Evolutionary conservation across 148 eudicot species (phyloP).

Genomic region (Limonium bicolor): DNA sequence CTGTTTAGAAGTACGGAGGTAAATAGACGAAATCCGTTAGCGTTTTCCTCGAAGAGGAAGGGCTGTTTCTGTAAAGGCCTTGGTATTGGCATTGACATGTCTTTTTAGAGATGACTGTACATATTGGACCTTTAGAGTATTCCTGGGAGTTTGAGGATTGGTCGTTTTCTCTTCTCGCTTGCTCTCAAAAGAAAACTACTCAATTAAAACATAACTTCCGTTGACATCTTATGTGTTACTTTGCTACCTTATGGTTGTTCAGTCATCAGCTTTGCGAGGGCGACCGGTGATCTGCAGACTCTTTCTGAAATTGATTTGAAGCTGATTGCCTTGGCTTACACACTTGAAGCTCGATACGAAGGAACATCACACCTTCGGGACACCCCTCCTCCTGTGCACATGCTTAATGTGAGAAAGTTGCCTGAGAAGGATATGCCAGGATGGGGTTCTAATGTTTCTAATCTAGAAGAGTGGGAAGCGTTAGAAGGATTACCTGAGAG

Average conservation of each 20-base stretch:
- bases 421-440: conserved; percentile 94
- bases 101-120: not conserved
- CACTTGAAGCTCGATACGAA: conserved; percentile 72
- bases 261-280: conserved; percentile 83
- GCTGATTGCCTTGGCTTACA: conserved; percentile 91
- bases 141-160: not conserved
- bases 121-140: not conserved
- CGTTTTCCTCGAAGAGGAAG: too few relatives aligned
- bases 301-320: conserved; percentile 94
- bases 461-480: conserved; percentile 92
- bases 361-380: conserved; percentile 81
- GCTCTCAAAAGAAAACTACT: too few relatives aligned
- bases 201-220: too few relatives aligned
- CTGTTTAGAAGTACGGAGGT: too few relatives aligned
- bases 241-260: conserved; percentile 8
- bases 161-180: too few relatives aligned
- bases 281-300: conserved; percentile 92
- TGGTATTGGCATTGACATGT: not conserved
- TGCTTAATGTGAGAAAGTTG: conserved; percentile 64
- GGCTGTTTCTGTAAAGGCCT: not conserved
- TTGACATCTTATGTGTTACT: not conserved
- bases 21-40: too few relatives aligned
- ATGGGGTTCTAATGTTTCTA: conserved; percentile 92
- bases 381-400: conserved; percentile 65
- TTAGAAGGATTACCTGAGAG: conserved; percentile 33